Evolutionary conservation across 768 basidiomycete species (phyloP), one percentile per base, ranked within the genome.

Genomic region (Mycena indigotica): DNA sequence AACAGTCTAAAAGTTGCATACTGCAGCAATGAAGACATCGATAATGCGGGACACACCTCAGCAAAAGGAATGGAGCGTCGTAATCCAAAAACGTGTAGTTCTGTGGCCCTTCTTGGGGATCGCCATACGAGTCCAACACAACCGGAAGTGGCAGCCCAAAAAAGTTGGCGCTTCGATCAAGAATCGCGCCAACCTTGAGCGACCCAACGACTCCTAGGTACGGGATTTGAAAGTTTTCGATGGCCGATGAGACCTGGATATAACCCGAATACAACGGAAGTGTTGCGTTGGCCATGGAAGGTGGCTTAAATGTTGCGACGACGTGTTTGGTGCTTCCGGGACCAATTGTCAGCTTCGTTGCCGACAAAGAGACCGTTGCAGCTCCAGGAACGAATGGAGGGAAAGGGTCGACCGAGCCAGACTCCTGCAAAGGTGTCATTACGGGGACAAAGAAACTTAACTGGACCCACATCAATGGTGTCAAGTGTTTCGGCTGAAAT

Each of bases 241-340:
- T 61, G 6, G 68, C 66, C 28, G 71, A 75, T 40, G 71, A 71
- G 21, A 80, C 63, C 54, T 80, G 73, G 35, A 88, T 81, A 73
- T 78, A 85, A 5, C 85, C 86, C 28, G 82, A 83, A 71, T 80
- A 86, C 54, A 85, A 75, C 21, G 85, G 85, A 69, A 83, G 79
- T 2, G 77, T 73, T 26, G 74, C 63, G 6, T 74, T 62, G 51
- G 23, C n/a, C 41, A 74, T 57, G 4, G 70, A 66, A 0, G 82
- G 82, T 1, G 77, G 72, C 0, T 68, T 70, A 68, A 84, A 75
- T 46, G 65, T 65, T 16, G 75, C 69, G 19, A 65, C 55, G 49
- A 82, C 65, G 5, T 60, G 44, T 4, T 67, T 58, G 3, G 70
- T 66, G 10, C 67, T 56, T 1, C 69, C 68, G 0, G 76, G 72